Conservation (phyloP, 495 filamentous ascomycete species). For the Aspergillus nidulans region DNA sequence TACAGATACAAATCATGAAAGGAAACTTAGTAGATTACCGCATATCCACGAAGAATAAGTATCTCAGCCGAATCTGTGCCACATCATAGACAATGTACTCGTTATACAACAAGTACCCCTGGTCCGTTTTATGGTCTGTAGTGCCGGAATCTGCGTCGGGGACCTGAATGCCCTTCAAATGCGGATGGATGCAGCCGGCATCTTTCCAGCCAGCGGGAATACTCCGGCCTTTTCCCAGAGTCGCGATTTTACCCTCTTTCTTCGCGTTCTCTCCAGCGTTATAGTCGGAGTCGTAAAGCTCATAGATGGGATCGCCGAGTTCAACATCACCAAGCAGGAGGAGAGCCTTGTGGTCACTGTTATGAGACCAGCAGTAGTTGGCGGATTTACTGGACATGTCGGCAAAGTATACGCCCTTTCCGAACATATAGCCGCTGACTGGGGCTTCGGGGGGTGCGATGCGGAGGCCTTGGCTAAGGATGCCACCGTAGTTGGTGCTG, state of each 20-base stretch:
- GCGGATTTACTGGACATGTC: constrained; percentile 78
- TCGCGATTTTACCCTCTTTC: constrained; percentile 55
- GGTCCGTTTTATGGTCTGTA: not conserved
- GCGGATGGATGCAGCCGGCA: constrained; percentile 57
- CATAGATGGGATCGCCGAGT: constrained; percentile 65
- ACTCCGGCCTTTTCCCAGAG: constrained; percentile 57
- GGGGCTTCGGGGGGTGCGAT: constrained; percentile 85
- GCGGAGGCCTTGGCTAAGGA: constrained; percentile 77
- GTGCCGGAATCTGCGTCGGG: constrained; percentile 24
- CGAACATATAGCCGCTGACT: constrained; percentile 74
- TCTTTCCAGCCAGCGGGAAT: constrained; percentile 72
- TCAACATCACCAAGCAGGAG: constrained; percentile 77
- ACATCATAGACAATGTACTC: constrained; percentile 79
- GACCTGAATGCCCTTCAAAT: constrained; percentile 63
- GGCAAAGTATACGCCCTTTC: constrained; percentile 86
- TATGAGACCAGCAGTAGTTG: constrained; percentile 62
- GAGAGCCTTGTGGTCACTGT: constrained; percentile 55
- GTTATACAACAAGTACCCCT: constrained; percentile 25
- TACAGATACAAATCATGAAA: too few relatives aligned
- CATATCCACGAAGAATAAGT: constrained; percentile 63
- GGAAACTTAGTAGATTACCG: too few relatives aligned
- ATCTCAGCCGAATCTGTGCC: constrained; percentile 70
- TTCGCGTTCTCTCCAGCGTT: constrained; percentile 60
- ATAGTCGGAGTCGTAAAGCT: constrained; percentile 48
- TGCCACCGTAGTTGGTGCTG: constrained; percentile 75